These are phyloP conservation scores for Erythrophleum fordii DNA, from an alignment of 306 rosid species.

Conservation along the genomic window DNA sequence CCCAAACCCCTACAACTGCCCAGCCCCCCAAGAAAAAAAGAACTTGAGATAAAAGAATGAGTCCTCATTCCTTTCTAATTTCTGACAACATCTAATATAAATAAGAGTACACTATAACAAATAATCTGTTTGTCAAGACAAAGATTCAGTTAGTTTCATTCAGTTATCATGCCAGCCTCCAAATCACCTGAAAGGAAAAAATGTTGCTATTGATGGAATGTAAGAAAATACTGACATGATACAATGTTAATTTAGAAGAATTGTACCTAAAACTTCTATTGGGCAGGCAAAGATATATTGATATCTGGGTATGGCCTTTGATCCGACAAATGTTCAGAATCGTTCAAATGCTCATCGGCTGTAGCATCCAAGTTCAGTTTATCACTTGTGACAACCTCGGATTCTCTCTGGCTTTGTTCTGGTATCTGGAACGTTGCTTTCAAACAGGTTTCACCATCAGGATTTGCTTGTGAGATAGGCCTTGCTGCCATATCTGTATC, in stretches of 20 bases:
- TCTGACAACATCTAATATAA: conserved; percentile 36
- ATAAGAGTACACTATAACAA: conserved; percentile 43
- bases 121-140: conserved; percentile 52
- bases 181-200: conserved; percentile 42
- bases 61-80: conserved; percentile 40
- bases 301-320: conserved; percentile 77
- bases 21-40: not conserved
- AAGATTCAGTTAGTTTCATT: conserved; percentile 46
- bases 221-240: not conserved
- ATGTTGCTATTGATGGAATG: not conserved
- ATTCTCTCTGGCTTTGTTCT: conserved; percentile 51
- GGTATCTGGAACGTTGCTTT: conserved; percentile 29
- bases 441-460: conserved; percentile 36
- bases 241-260: not conserved
- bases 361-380: conserved; percentile 44
- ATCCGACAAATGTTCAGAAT: conserved; percentile 48
- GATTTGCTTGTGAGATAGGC: conserved; percentile 61
- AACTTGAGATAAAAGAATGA: conserved; percentile 16
- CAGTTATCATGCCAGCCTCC: conserved; percentile 55
- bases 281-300: conserved; percentile 57
- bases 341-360: conserved; percentile 52
- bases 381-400: conserved; percentile 33
- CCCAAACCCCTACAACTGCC: not conserved
- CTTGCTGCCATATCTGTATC: conserved; percentile 47
- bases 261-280: conserved; percentile 46